Evolutionary conservation across 805 yeast genomes (phyloP).

Genomic region (Starmerella bacillaris): DNA sequence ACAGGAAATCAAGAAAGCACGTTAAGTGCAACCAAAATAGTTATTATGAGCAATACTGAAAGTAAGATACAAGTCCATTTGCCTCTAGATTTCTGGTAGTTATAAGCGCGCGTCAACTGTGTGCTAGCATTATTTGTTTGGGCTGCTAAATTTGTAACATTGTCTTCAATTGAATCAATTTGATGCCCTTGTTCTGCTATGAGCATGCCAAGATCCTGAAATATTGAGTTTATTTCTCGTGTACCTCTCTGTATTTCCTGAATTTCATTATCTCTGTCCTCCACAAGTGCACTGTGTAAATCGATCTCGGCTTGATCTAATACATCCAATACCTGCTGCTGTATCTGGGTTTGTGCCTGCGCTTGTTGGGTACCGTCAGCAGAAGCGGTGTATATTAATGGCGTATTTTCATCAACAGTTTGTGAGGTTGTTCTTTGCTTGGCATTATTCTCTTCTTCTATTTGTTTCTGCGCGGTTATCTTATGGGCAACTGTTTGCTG

Average conservation of each 20-base stretch:
- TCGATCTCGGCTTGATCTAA: conserved; percentile 19
- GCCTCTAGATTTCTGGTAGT: conserved; percentile 49
- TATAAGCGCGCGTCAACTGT: conserved; percentile 57
- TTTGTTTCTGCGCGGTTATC: conserved; percentile 1
- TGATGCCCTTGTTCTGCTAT: conserved; percentile 75
- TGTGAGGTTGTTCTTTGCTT: background rate
- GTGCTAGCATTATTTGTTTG: conserved; percentile 53
- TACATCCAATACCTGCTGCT: background rate
- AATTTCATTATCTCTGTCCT: conserved; percentile 60
- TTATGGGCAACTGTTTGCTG: conserved; percentile 7
- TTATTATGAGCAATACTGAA: conserved; percentile 38
- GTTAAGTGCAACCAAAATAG: conserved; percentile 30
- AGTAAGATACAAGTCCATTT: conserved; percentile 59
- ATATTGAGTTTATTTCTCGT: conserved; percentile 67
- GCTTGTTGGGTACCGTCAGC: background rate
- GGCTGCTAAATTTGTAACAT: conserved; percentile 42
- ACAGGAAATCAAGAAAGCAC: conserved; percentile 4
- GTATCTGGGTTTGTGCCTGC: background rate
- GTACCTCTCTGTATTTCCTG: conserved; percentile 59
- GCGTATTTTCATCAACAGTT: background rate
- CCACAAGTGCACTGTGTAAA: conserved; percentile 26
- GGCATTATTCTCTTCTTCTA: background rate
- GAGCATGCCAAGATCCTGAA: conserved; percentile 58
- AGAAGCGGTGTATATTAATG: background rate
- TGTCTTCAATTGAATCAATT: conserved; percentile 68